Base-by-base conservation (phyloP, 352 stramenopile species). In the Thraustochytrium striatum region DNA sequence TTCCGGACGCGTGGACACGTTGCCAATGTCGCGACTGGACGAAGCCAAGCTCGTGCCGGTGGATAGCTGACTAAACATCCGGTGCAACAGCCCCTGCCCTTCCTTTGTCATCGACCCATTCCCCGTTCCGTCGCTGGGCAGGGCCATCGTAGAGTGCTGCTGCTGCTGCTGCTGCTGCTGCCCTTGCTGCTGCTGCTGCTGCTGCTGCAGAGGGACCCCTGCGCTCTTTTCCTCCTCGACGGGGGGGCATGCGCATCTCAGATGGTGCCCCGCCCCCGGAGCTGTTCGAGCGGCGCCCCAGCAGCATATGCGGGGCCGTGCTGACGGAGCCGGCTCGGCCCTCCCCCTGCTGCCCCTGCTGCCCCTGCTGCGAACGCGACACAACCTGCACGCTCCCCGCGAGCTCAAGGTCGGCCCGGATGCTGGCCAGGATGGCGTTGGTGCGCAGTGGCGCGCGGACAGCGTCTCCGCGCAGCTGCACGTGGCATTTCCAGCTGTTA, bases 401-500 rank as follows among this genome's bases (percentile, higher is more conserved):
- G 43, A 82, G 35, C 41, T 82, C 55, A 30, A 82, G 33, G 65
- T 82, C 73, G 16, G 73, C 28, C 11, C 25, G 44, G 21, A 82
- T 68, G 28, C 36, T 44, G 0, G 47, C 53, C 33, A 80, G 61
- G 5, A 78, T 39, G 9, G 21, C 21, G 25, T 28, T n/a, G 25
- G 72, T 72, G 65, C 61, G 61, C 3, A 84, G 47, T 25, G 55
- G 36, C 5, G n/a, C 38, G 25, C 80, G 35, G 30, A 82, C 78
- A 28, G 47, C 33, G 35, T 79, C 43, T 9, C 41, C 65, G 43
- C 65, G 65, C 8, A 75, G 65, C 47, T 75, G 65, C 1, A 75
- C 65, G 36, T 84, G 80, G 28, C 41, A 61, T 43, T 84, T 75
- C 80, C 80, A 84, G 28, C 61, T 58, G n/a, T 78, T 72, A 16